Evolutionary conservation across 768 basidiomycete genomes (phyloP), one percentile per base, ranked within the genome.

Genomic region (Tulasnella sp.): DNA sequence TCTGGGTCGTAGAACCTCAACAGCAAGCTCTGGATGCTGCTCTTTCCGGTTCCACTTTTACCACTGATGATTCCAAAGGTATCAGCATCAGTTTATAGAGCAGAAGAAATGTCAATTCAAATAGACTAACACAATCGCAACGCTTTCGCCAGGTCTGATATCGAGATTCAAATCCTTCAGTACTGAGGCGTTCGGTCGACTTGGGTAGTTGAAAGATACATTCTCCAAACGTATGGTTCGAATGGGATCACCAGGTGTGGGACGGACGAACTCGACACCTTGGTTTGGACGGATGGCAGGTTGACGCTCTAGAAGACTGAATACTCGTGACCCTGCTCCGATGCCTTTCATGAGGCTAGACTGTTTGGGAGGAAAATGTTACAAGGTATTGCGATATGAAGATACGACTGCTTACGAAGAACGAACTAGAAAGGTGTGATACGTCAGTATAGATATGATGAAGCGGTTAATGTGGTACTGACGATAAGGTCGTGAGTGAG

Each of bases 11-110:
- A 93, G 67, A 89, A 93, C 52, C 89, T 72, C 55, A 90, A 67
- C 41, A 93, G 72, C 16, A 98, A 72, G 9, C 85, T 81, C 59
- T 92, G 89, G 29, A 93, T 72, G 3, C 88, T 91, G 5, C 86
- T 90, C 68, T 98, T 98, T 48, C 93, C 93, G 49, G 88, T 82
- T 6, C 93, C 93, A 59, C 89, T 92, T 64, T 79, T 79, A 2
- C 93, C 93, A 9, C 89, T 92, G 56, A 27, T 33, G 16, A 52
- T 53, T 46, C 10, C 22, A n/a, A 37, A 24, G 40, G 20, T 40
- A 22, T 53, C 22, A 58, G 53, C 37, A 42, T 48, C 29, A 31
- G 28, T 4, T 25, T 15, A 54, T 37, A 16, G 33, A 55, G 15
- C 27, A 46, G 37, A 52, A 49, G 29, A 22, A 50, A 34, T 34